These are phyloP conservation scores for Phytopythium aichiense DNA, from an alignment of 352 stramenopile genomes.

Conservation along the genomic window DNA sequence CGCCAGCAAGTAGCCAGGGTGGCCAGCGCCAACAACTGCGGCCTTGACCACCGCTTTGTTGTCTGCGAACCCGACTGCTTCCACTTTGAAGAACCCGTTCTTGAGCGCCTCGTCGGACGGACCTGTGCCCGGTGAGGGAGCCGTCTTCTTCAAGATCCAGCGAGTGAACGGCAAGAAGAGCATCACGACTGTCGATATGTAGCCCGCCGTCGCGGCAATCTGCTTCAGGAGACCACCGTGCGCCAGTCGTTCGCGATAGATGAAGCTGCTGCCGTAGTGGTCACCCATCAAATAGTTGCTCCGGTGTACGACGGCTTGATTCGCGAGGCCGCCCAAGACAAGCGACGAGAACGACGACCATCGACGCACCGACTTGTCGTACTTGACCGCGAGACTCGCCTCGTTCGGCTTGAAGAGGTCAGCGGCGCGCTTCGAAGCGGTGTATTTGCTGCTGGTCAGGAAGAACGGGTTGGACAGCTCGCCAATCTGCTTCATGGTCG, in stretches of 20 bases:
- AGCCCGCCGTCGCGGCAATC: slow-evolving; percentile 31
- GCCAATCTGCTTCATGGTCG: slow-evolving; percentile 31
- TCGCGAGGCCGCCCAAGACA: slow-evolving; percentile 81
- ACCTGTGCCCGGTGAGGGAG: slow-evolving; percentile 74
- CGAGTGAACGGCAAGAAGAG: slow-evolving; percentile 65
- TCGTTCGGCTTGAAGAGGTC: slow-evolving; percentile 36
- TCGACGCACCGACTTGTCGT: slow-evolving; percentile 59
- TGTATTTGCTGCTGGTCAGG: slow-evolving; percentile 46
- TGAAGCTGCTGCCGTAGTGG: slow-evolving; percentile 56
- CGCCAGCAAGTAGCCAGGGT: slow-evolving; percentile 60
- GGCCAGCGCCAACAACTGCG: slow-evolving; percentile 33
- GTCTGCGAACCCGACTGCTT: slow-evolving; percentile 40
- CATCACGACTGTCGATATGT: slow-evolving; percentile 30
- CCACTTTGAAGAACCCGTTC: slow-evolving; percentile 55
- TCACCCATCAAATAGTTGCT: slow-evolving; percentile 54
- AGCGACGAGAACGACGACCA: slow-evolving; percentile 63
- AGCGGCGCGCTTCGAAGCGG: slow-evolving; percentile 23
- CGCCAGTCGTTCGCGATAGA: slow-evolving; percentile 60
- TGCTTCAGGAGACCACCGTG: slow-evolving; percentile 46
- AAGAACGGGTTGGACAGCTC: slow-evolving; percentile 48
- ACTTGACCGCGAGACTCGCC: slow-evolving; percentile 36
- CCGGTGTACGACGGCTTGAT: slow-evolving; percentile 77
- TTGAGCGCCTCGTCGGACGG: slow-evolving; percentile 81
- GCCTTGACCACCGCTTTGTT: slow-evolving; percentile 38
- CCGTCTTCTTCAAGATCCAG: slow-evolving; percentile 56